Conservation (phyloP, 768 basidiomycete genomes). For the Clavulina sp. region DNA sequence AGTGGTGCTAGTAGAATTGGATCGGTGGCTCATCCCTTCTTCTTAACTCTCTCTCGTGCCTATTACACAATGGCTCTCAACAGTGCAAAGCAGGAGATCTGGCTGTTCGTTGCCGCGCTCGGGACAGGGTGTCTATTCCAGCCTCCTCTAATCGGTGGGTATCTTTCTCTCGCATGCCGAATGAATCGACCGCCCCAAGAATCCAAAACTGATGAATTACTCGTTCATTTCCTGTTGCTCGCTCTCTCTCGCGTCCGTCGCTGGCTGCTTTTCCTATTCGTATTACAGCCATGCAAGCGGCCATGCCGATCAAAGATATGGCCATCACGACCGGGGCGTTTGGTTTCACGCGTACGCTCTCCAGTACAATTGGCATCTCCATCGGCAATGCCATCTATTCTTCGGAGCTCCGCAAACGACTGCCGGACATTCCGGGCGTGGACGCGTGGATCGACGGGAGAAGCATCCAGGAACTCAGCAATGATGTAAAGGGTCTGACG, state of each 20-base stretch:
- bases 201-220: not conserved
- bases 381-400: slow-evolving; percentile 16
- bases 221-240: too few species aligned
- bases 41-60: not conserved
- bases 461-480: slow-evolving; percentile 5
- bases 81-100: slow-evolving; percentile 48
- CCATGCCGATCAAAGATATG: slow-evolving; percentile 17
- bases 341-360: slow-evolving; percentile 10
- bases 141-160: slow-evolving; percentile 11
- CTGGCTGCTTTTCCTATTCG: too few species aligned
- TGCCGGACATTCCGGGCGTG: slow-evolving; percentile 5
- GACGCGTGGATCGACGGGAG: not conserved
- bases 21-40: too few species aligned
- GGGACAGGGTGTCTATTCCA: slow-evolving; percentile 51
- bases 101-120: slow-evolving; percentile 44
- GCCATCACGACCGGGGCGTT: slow-evolving; percentile 15
- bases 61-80: not conserved
- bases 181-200: too few species aligned
- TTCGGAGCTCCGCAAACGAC: slow-evolving; percentile 7
- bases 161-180: too few species aligned
- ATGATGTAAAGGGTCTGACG: slow-evolving; percentile 1
- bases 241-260: too few species aligned
- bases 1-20: too few species aligned
- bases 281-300: slow-evolving; percentile 13
- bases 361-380: slow-evolving; percentile 16